Conservation (phyloP, 2,329 filamentous ascomycete species). For the Metarhizium anisopliae region DNA sequence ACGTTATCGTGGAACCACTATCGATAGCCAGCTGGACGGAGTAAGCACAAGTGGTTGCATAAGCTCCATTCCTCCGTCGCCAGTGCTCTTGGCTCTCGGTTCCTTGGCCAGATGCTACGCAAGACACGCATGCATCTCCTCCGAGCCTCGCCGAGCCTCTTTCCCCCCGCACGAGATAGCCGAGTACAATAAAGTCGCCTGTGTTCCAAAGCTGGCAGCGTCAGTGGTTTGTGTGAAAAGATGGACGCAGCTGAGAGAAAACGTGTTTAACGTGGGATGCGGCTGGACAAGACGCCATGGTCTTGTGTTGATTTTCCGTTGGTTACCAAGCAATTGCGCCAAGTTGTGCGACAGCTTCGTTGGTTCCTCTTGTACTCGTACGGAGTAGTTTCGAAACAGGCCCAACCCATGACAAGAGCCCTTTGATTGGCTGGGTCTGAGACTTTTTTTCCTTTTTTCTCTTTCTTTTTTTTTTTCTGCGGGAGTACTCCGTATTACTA, state of each 20-base stretch:
- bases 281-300: not conserved
- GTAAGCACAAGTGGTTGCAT: not conserved
- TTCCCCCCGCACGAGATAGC: not conserved
- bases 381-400: not conserved
- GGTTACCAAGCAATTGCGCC: not conserved
- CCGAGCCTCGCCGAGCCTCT: not conserved
- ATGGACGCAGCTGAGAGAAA: not conserved
- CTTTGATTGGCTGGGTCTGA: too few relatives aligned
- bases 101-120: not conserved
- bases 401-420: too few relatives aligned
- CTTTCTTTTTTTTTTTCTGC: too few relatives aligned
- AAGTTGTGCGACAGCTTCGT: not conserved
- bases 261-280: not conserved
- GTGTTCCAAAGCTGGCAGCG: not conserved
- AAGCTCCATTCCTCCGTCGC: not conserved
- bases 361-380: not conserved
- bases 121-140: not conserved
- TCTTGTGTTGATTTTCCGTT: not conserved
- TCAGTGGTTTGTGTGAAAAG: not conserved
- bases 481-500: too few relatives aligned
- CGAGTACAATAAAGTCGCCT: not conserved
- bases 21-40: not conserved
- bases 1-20: constrained; percentile 2
- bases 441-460: too few relatives aligned
- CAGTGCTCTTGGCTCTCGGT: too few relatives aligned